phyloP scores from a whole-genome alignment of 495 filamentous ascomycete genomes.

The Penicillium cinerascens region DNA sequence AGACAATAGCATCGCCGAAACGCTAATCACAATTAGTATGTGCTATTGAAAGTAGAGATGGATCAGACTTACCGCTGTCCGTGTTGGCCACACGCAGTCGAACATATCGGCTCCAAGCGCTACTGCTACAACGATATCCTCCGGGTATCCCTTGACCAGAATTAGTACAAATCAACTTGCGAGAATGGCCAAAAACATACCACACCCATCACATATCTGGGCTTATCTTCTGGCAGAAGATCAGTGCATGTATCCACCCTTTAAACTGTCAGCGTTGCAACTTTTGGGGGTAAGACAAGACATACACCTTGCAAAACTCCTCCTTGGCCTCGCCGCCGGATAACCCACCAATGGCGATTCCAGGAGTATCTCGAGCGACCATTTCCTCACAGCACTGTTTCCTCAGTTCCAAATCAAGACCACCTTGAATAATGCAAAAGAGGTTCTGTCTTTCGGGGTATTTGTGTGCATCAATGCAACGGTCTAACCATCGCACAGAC shows the following conservation, averaged over 20 bases:
- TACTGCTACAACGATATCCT: slow-evolving; percentile 87
- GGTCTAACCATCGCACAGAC: slow-evolving; percentile 97
- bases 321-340: slow-evolving; percentile 78
- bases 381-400: slow-evolving; percentile 82
- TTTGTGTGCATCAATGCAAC: slow-evolving; percentile 88
- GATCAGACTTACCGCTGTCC: slow-evolving; percentile 63
- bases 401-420: slow-evolving; percentile 85
- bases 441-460: slow-evolving; percentile 83
- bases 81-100: slow-evolving; percentile 97
- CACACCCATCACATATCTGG: slow-evolving; percentile 97
- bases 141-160: slow-evolving; percentile 69
- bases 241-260: slow-evolving; percentile 83
- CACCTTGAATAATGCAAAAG: slow-evolving; percentile 99
- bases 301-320: slow-evolving; percentile 57
- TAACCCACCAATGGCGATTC: slow-evolving; percentile 93
- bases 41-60: background rate
- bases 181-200: slow-evolving; percentile 38
- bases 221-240: slow-evolving; percentile 82
- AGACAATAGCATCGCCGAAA: slow-evolving; percentile 90
- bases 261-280: slow-evolving; percentile 6
- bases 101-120: slow-evolving; percentile 99
- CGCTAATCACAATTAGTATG: slow-evolving; percentile 34
- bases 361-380: slow-evolving; percentile 87
- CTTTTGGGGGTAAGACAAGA: background rate
- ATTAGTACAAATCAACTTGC: slow-evolving; percentile 11